Conservation (phyloP, 148 eudicot species). For the Arbutus unedo region DNA sequence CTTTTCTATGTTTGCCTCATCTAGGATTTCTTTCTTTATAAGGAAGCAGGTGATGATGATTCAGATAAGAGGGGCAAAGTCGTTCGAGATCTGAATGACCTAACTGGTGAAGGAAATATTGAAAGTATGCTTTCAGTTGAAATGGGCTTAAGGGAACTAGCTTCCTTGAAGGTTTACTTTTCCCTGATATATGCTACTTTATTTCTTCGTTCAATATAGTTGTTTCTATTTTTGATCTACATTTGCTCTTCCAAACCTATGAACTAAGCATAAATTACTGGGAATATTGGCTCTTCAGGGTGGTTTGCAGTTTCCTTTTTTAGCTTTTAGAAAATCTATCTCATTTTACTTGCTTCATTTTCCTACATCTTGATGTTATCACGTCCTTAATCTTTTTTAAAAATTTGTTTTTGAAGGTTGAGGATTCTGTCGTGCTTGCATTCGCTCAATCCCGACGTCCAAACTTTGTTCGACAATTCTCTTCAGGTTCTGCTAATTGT, state of each 20-base stretch:
- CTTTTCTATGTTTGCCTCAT: conserved; percentile 11
- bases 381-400: conserved; percentile 5
- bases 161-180: conserved; percentile 85
- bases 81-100: conserved; percentile 70
- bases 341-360: neutral
- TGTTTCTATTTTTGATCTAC: neutral
- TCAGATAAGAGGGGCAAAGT: conserved; percentile 55
- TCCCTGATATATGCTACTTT: neutral
- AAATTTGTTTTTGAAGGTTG: conserved; percentile 53
- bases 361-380: conserved; percentile 14
- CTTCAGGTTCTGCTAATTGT: conserved; percentile 40
- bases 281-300: neutral
- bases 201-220: neutral
- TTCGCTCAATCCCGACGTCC: conserved; percentile 75
- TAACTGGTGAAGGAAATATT: conserved; percentile 88
- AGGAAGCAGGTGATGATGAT: conserved; percentile 46
- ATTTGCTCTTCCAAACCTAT: conserved; percentile 3
- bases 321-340: neutral
- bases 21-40: conserved; percentile 11
- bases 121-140: conserved; percentile 99
- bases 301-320: neutral
- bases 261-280: neutral
- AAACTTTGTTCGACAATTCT: conserved; percentile 51
- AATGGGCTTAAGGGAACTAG: conserved; percentile 91
- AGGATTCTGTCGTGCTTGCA: conserved; percentile 88